phyloP scores from a whole-genome alignment of 495 filamentous ascomycete species.

The Aspergillus egyptiacus region DNA sequence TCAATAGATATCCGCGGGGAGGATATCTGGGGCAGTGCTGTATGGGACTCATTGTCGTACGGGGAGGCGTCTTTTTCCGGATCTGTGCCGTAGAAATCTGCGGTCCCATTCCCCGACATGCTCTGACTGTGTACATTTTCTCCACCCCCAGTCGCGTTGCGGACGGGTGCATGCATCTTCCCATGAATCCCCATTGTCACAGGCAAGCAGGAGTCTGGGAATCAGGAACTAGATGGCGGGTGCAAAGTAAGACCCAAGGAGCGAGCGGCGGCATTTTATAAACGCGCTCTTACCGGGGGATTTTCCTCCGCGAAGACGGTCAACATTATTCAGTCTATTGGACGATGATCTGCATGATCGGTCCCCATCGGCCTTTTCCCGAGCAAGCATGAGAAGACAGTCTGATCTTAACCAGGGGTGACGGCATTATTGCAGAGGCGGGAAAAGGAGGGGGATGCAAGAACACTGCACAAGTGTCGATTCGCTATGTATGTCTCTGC shows the following conservation, averaged over 20 bases:
- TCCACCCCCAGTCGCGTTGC: not conserved
- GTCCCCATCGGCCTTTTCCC: slow-evolving; percentile 4
- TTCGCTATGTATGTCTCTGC: not conserved
- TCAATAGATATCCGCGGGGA: slow-evolving; percentile 31
- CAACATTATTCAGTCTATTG: slow-evolving; percentile 15
- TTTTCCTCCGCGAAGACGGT: slow-evolving; percentile 7
- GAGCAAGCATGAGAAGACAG: not conserved
- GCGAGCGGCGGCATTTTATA: slow-evolving; percentile 14
- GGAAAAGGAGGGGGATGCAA: slow-evolving; percentile 1
- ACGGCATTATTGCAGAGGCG: slow-evolving; percentile 8
- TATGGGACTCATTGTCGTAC: slow-evolving; percentile 19
- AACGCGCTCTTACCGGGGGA: slow-evolving; percentile 12
- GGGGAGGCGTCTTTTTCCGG: slow-evolving; percentile 30
- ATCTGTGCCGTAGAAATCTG: slow-evolving; percentile 21
- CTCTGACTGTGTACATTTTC: not conserved
- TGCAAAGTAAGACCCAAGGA: not conserved
- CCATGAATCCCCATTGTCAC: slow-evolving; percentile 28
- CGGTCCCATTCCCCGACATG: slow-evolving; percentile 21
- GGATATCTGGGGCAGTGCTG: slow-evolving; percentile 18
- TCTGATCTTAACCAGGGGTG: not conserved
- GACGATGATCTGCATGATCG: slow-evolving; percentile 14
- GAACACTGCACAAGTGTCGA: not conserved
- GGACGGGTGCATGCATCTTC: slow-evolving; percentile 16
- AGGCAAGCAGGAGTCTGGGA: not conserved
- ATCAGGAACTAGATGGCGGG: not conserved